Conservation (phyloP, 2,329 filamentous ascomycete species). For the Apiospora marii region DNA sequence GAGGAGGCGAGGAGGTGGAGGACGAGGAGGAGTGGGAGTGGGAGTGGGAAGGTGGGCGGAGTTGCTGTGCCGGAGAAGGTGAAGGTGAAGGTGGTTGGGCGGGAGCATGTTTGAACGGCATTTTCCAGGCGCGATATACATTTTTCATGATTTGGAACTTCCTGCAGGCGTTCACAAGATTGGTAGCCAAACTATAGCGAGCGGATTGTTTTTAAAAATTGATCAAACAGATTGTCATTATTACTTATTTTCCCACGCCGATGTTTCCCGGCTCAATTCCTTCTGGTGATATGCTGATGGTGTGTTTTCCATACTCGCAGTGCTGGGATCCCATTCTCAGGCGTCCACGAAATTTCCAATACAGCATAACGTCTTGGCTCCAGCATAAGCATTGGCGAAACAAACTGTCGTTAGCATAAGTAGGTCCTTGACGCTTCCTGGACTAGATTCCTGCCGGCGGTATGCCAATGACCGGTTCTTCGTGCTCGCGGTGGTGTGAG, state of each 20-base stretch:
- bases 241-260: too few species aligned
- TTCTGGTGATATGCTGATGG: too few species aligned
- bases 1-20: slow-evolving; percentile 35
- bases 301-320: not conserved
- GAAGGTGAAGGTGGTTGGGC: not conserved
- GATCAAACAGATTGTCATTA: too few species aligned
- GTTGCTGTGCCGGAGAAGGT: not conserved
- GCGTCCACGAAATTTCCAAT: too few species aligned
- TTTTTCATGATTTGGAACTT: not conserved
- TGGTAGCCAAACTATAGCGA: too few species aligned
- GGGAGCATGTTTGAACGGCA: not conserved
- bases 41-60: not conserved
- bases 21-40: not conserved
- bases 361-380: not conserved
- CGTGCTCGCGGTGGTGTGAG: not conserved
- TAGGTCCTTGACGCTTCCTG: not conserved
- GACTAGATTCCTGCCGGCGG: not conserved
- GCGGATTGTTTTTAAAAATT: too few species aligned
- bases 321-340: too few species aligned
- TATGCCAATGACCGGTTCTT: not conserved
- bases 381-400: not conserved
- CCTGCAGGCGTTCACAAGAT: too few species aligned
- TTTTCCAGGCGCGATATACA: not conserved
- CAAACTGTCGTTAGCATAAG: not conserved
- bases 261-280: too few species aligned